Base-by-base conservation (phyloP, 768 basidiomycete species). In the Boletus sp. region DNA sequence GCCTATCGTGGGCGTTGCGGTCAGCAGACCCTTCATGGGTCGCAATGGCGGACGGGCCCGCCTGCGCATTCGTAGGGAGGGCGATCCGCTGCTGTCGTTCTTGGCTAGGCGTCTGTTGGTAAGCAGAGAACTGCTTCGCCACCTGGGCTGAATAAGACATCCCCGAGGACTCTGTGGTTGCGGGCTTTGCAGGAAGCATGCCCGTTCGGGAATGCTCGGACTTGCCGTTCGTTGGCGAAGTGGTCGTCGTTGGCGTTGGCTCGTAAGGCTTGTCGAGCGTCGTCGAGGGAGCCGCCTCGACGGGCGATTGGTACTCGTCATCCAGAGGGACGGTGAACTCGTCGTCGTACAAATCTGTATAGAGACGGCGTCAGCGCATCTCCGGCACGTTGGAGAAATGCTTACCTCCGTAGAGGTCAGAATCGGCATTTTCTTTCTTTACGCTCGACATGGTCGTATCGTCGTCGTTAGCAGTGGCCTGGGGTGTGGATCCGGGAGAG, bases 101-200 rank as follows among this genome's bases (percentile, higher is more conserved):
- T 62, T 86, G 84, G 57, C 84, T 83, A 0, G 84, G 84, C 8
- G 81, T 85, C 64, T 86, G 85, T 52, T 83, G 83, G 64, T 83
- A 86, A 11, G 75, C 74, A 8, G 84, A 83, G 56, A 85, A 87
- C 66, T 85, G 86, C 60, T 82, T 83, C 15, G 83, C 85, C 48
- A 84, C 81, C 71, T 84, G 86, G 4, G 81, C 85, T 37, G 81
- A 86, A 67, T 83, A 86, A 8, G 80, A 86, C 58, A 83, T 51
- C 12, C 76, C 70, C 48, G 64, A 41, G 42, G 72, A 47, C 11
- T 65, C 68, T 49, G 62, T 20, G 48, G 62, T 36, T 51, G 64
- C 18, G 41, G 71, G 71, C 39, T 68, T 72, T 18, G 71, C 66
- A 40, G 65, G 72, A 7, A 73, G 64, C 1, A 58, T 63, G 58